These are phyloP conservation scores for Phytophthora crassamura DNA, from an alignment of 352 stramenopile species.

Conservation along the genomic window DNA sequence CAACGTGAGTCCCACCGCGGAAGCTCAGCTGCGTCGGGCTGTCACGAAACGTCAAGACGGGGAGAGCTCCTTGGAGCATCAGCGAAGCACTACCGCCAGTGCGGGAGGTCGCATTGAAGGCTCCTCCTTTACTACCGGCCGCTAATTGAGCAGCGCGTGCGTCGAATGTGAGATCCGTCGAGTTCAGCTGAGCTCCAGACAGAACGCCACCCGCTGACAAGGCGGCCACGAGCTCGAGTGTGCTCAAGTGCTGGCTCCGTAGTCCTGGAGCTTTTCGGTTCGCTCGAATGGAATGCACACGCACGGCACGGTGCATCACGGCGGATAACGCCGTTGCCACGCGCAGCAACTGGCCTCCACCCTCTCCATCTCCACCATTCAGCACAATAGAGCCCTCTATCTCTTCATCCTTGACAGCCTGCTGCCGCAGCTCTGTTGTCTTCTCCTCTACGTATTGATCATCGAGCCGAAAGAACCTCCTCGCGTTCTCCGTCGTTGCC, in stretches of 20 bases:
- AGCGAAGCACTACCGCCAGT: slow-evolving; percentile 67
- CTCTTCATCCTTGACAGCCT: slow-evolving; percentile 3
- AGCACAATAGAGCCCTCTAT: slow-evolving; percentile 40
- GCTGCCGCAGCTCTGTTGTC: neutral
- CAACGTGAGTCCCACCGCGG: slow-evolving; percentile 63
- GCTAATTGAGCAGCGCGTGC: slow-evolving; percentile 8
- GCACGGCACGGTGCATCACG: slow-evolving; percentile 65
- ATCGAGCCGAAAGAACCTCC: slow-evolving; percentile 56
- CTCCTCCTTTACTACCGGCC: slow-evolving; percentile 6
- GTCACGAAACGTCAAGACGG: slow-evolving; percentile 49
- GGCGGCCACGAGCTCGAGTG: slow-evolving; percentile 61
- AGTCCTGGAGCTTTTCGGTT: slow-evolving; percentile 78
- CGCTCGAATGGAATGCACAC: slow-evolving; percentile 81
- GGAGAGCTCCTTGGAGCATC: slow-evolving; percentile 72
- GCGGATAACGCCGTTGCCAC: slow-evolving; percentile 77
- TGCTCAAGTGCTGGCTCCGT: slow-evolving; percentile 84
- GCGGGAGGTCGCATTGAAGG: slow-evolving; percentile 45
- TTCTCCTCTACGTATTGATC: slow-evolving; percentile 23
- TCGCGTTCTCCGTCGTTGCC: slow-evolving; percentile 58
- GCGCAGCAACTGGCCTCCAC: slow-evolving; percentile 90
- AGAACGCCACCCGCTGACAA: slow-evolving; percentile 41
- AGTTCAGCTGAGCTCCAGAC: slow-evolving; percentile 54
- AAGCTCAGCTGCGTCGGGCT: slow-evolving; percentile 40
- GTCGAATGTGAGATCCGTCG: slow-evolving; percentile 52
- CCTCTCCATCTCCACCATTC: slow-evolving; percentile 76